Evolutionary conservation across 192 early-diverging fungal genomes (phyloP).

Genomic region (Podila verticillata): DNA sequence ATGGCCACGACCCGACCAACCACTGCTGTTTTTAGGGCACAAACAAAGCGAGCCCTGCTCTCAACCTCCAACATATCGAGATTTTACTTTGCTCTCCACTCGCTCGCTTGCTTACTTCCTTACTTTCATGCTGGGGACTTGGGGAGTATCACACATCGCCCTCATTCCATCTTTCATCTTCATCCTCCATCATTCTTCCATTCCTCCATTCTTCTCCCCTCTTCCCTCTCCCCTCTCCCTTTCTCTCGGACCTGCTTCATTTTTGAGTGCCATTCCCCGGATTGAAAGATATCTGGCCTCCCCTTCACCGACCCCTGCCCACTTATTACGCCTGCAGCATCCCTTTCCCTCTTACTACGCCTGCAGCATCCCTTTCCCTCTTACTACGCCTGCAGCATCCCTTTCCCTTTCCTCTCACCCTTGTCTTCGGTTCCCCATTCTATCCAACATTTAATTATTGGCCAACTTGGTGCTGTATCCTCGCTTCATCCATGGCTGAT

Average conservation of each 20-base stretch:
- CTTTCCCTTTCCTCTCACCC: neutral
- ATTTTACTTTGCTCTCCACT: too few relatives aligned
- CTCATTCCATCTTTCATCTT: neutral
- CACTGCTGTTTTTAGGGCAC: too few relatives aligned
- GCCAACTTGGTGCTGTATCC: too few relatives aligned
- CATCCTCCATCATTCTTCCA: constrained; percentile 5
- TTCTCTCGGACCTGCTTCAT: neutral
- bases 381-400: neutral
- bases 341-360: neutral
- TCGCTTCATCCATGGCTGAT: neutral
- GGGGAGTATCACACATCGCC: too few relatives aligned
- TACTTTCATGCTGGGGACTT: too few relatives aligned
- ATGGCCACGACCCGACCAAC: too few relatives aligned
- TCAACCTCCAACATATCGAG: too few relatives aligned
- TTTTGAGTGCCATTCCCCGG: constrained; percentile 27
- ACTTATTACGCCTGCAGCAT: neutral
- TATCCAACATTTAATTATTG: too few relatives aligned
- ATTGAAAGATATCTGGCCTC: constrained; percentile 50
- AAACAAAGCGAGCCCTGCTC: too few relatives aligned
- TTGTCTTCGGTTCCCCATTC: neutral
- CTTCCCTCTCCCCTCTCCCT: neutral
- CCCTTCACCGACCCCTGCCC: neutral
- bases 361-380: neutral
- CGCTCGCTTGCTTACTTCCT: too few relatives aligned
- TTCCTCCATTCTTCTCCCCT: neutral